Conservation (phyloP, 2,329 filamentous ascomycete genomes). For the Dactylonectria estremocensis region DNA sequence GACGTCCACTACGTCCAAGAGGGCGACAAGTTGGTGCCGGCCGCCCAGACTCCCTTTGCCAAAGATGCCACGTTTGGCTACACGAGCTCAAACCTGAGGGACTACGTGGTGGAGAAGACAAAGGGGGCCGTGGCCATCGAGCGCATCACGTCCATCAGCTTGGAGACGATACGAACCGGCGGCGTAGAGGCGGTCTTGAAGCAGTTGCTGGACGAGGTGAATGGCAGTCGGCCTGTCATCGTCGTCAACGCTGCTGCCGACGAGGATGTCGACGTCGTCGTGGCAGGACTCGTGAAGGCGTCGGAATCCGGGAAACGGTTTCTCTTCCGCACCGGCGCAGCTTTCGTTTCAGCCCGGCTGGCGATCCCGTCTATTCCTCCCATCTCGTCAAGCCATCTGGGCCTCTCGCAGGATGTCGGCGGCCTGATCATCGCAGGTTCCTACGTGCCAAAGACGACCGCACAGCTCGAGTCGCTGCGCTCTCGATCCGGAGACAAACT, state of each 20-base stretch:
- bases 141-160: slow-evolving; percentile 59
- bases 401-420: slow-evolving; percentile 56
- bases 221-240: slow-evolving; percentile 53
- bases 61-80: slow-evolving; percentile 72
- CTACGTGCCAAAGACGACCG: slow-evolving; percentile 73
- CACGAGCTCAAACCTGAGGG: slow-evolving; percentile 61
- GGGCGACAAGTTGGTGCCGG: slow-evolving; percentile 57
- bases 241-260: slow-evolving; percentile 69
- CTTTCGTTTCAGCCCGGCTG: slow-evolving; percentile 63
- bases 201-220: slow-evolving; percentile 56
- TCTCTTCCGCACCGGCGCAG: slow-evolving; percentile 58
- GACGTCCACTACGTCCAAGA: slow-evolving; percentile 73
- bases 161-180: slow-evolving; percentile 64
- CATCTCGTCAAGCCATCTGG: slow-evolving; percentile 62
- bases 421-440: slow-evolving; percentile 70
- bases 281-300: slow-evolving; percentile 61
- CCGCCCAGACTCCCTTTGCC: slow-evolving; percentile 69
- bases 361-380: slow-evolving; percentile 67
- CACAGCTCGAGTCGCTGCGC: slow-evolving; percentile 63
- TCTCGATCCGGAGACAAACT: slow-evolving; percentile 57
- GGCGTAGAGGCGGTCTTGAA: slow-evolving; percentile 60
- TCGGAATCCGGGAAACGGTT: slow-evolving; percentile 53
- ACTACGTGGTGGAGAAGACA: slow-evolving; percentile 69
- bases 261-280: slow-evolving; percentile 69
- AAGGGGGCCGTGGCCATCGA: slow-evolving; percentile 57